Evolutionary conservation across 2,329 filamentous ascomycete species (phyloP).

Genomic region (Trichophaea hybrida): DNA sequence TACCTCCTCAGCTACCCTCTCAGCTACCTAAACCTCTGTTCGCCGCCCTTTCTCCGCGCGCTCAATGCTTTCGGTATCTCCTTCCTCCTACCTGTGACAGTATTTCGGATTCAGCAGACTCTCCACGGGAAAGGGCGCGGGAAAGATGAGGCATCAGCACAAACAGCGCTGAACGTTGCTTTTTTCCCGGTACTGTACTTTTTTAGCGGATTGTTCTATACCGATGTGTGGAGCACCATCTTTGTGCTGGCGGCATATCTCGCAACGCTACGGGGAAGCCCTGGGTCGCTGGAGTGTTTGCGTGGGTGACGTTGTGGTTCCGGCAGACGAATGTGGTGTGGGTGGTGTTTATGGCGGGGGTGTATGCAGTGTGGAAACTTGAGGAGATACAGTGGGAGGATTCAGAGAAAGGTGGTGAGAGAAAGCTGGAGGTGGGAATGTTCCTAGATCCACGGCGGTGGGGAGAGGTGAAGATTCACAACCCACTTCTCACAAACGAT

Average conservation of each 20-base stretch:
- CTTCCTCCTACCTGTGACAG: slow-evolving; percentile 20
- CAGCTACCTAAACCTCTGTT: slow-evolving; percentile 21
- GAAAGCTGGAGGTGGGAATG: neutral
- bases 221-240: slow-evolving; percentile 70
- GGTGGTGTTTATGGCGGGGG: slow-evolving; percentile 52
- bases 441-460: neutral
- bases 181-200: slow-evolving; percentile 89
- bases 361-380: neutral
- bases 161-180: slow-evolving; percentile 62
- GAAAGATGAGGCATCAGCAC: slow-evolving; percentile 32
- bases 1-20: slow-evolving; percentile 22
- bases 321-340: slow-evolving; percentile 96
- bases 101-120: slow-evolving; percentile 23
- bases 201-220: slow-evolving; percentile 91
- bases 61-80: slow-evolving; percentile 25
- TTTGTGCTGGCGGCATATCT: slow-evolving; percentile 46
- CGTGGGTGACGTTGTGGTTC: slow-evolving; percentile 52
- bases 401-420: neutral
- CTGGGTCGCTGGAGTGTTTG: slow-evolving; percentile 17
- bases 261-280: slow-evolving; percentile 36
- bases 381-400: neutral
- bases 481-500: neutral
- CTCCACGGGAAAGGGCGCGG: slow-evolving; percentile 28
- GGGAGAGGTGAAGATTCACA: neutral
- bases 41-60: slow-evolving; percentile 23